Evolutionary conservation across 129 eudicot species (phyloP).

Genomic region (Kitagawia praeruptora): DNA sequence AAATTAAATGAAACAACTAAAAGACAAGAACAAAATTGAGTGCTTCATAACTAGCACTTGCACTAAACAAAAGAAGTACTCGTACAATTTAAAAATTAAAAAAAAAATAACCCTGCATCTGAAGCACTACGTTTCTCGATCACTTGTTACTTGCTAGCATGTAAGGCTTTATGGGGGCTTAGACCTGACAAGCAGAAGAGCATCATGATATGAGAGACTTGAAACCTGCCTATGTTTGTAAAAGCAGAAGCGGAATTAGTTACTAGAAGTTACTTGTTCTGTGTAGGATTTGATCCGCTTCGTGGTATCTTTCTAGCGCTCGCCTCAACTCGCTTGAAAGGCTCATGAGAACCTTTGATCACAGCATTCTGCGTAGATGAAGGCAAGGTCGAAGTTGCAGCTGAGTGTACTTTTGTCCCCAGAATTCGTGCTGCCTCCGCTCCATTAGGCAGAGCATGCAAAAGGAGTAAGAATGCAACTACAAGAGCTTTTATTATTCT

Average conservation of each 20-base stretch:
- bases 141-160: background rate
- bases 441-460: slow-evolving; percentile 24
- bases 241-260: slow-evolving; percentile 8
- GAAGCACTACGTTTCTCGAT: background rate
- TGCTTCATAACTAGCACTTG: slow-evolving; percentile 9
- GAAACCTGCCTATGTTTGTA: slow-evolving; percentile 15
- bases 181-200: slow-evolving; percentile 36
- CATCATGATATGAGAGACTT: slow-evolving; percentile 19
- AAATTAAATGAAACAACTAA: background rate
- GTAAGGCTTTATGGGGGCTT: slow-evolving; percentile 26
- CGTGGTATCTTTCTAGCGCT: slow-evolving; percentile 66
- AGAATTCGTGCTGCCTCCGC: slow-evolving; percentile 28
- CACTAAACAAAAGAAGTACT: background rate
- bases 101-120: background rate
- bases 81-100: background rate
- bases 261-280: slow-evolving; percentile 54
- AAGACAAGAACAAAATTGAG: slow-evolving; percentile 12
- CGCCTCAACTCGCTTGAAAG: slow-evolving; percentile 44
- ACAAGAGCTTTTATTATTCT: slow-evolving; percentile 22
- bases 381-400: slow-evolving; percentile 11
- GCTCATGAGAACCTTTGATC: slow-evolving; percentile 26
- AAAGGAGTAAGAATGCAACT: slow-evolving; percentile 37
- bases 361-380: slow-evolving; percentile 34
- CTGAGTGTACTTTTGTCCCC: slow-evolving; percentile 4
- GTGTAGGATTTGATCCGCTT: slow-evolving; percentile 86